Conservation (phyloP, 371 early-diverging fungal genomes). For the Vittaforma corneae region DNA sequence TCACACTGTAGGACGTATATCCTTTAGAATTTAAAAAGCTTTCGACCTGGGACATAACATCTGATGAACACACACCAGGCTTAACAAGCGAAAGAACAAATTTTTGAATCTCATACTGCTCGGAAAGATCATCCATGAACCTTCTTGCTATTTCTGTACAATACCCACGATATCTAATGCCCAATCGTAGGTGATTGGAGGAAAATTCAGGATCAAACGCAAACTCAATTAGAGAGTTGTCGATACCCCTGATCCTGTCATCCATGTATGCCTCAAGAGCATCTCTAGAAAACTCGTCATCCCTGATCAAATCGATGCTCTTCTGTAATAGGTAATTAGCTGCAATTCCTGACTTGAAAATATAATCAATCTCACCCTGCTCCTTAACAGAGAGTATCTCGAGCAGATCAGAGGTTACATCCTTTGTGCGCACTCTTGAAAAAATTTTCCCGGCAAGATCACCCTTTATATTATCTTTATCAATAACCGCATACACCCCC, state of each 20-base stretch:
- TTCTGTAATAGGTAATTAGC: constrained; percentile 26
- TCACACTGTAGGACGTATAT: constrained; percentile 8
- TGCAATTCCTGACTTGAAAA: constrained; percentile 37
- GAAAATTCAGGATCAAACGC: constrained; percentile 24
- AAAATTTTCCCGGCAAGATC: constrained; percentile 38
- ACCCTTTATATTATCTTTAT: constrained; percentile 41
- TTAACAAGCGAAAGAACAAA: constrained; percentile 17
- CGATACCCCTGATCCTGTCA: constrained; percentile 30
- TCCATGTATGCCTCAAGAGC: constrained; percentile 27
- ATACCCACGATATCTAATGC: constrained; percentile 55
- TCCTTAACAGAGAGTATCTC: constrained; percentile 47
- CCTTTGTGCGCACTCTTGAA: constrained; percentile 12
- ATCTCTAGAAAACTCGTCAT: constrained; percentile 23
- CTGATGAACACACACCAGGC: constrained; percentile 14
- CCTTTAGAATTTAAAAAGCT: constrained; percentile 10
- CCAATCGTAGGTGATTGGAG: constrained; percentile 35
- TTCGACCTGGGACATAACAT: constrained; percentile 7
- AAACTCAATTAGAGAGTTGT: constrained; percentile 30
- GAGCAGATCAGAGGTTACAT: constrained; percentile 36
- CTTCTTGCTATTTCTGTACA: constrained; percentile 54
- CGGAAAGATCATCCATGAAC: constrained; percentile 41
- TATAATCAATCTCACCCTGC: constrained; percentile 32
- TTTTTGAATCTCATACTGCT: constrained; percentile 42
- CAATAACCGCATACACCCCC: constrained; percentile 27
- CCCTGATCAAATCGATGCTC: constrained; percentile 35